Evolutionary conservation across 2,329 filamentous ascomycete species (phyloP), one percentile per base, ranked within the genome.

Genomic region (Seiridium unicorne): DNA sequence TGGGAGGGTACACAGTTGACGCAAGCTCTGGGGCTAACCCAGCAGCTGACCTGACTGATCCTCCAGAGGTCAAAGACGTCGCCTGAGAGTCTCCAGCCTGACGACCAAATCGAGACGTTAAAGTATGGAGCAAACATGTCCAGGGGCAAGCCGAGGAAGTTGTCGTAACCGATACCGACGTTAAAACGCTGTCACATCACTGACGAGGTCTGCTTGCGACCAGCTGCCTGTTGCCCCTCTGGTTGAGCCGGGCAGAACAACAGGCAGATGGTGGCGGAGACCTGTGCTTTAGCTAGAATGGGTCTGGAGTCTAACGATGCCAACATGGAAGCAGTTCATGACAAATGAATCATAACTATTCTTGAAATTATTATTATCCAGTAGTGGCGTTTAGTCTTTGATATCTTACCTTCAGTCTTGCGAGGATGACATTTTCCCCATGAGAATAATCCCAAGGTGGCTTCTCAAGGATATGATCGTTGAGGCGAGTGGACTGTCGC

Each of bases 11-110:
- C 6, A 81, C 82, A 62, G 34, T 36, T 8, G n/a, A 46, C 4
- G 11, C 40, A 11, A 47, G 42, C 31, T n/a, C 42, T n/a, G 54
- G 40, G 35, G 36, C 51, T 36, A 55, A 18, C 18, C 13, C 10
- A 3, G 81, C 70, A 31, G 69, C 81, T 3, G 57, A 56, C 31
- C 10, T 49, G 18, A 49, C 49, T 13, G 63, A 65, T 46, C 64
- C 66, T 35, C 62, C 66, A 9, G 66, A 66, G 55, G 61, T 62
- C 35, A 84, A 49, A 77, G 81, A 47, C 81, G 83, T 69, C 56
- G 60, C 59, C 8, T 51, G 51, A 55, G 38, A 55, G 7, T 57
- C 62, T 31, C 55, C 65, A 10, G 64, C 62, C 26, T 62, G 7
- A 7, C 11, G 7, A 48, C 46, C 8, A 48, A 11, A 31, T 7